Conservation (phyloP, 2,329 filamentous ascomycete genomes). For the Xylaria sp. region DNA sequence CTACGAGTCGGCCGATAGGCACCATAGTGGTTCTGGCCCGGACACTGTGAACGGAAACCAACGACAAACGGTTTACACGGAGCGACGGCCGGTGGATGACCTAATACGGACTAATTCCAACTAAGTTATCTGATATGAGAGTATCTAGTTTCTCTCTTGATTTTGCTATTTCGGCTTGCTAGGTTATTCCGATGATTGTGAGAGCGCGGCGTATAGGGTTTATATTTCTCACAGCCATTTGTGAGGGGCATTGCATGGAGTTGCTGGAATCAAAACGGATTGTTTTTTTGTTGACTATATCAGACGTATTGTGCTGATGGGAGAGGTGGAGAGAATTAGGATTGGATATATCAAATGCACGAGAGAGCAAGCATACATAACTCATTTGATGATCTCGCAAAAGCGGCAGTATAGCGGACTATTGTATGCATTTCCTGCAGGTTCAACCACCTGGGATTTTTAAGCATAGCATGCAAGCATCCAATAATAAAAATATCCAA, state of each 20-base stretch:
- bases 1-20: conserved; percentile 33
- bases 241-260: conserved; percentile 35
- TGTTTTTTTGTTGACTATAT: conserved; percentile 20
- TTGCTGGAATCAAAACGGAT: conserved; percentile 27
- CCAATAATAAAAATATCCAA: neutral
- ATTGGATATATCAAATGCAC: conserved; percentile 9
- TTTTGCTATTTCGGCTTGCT: conserved; percentile 24
- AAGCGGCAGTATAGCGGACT: neutral
- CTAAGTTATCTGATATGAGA: conserved; percentile 30
- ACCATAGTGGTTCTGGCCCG: conserved; percentile 30
- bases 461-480: neutral
- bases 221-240: conserved; percentile 15
- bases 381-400: conserved; percentile 3
- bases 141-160: conserved; percentile 8
- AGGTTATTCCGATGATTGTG: conserved; percentile 28
- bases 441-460: neutral
- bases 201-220: conserved; percentile 35
- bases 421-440: conserved; percentile 1
- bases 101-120: conserved; percentile 36
- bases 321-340: conserved; percentile 2
- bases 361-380: conserved; percentile 14
- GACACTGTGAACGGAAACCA: conserved; percentile 32
- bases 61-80: conserved; percentile 36
- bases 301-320: conserved; percentile 4
- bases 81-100: conserved; percentile 45